phyloP scores from a whole-genome alignment of 352 stramenopile species.

The Globisporangium echinulatum region DNA sequence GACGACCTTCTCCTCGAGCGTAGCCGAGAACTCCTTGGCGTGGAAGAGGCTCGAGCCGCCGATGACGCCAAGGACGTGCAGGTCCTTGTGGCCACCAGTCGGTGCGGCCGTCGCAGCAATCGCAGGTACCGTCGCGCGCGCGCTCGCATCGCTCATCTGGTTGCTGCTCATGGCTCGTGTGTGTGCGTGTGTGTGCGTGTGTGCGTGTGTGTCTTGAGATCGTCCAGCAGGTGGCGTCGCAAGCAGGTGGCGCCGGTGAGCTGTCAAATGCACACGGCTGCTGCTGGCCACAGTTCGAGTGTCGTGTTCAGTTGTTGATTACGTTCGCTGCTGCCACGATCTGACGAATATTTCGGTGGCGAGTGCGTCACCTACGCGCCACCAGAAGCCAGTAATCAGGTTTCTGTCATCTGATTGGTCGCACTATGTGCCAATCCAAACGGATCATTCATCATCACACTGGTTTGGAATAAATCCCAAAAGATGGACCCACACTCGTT shows the following conservation, averaged over 20 bases:
- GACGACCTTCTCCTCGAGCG: slow-evolving; percentile 48
- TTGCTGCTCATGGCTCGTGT: background rate
- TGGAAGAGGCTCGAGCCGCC: slow-evolving; percentile 84
- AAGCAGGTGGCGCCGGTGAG: too few species aligned
- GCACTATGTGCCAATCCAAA: background rate
- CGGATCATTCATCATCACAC: background rate
- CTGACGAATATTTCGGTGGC: background rate
- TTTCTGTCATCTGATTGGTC: background rate
- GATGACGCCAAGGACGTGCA: slow-evolving; percentile 75
- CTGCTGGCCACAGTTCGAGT: too few species aligned
- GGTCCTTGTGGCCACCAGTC: slow-evolving; percentile 1
- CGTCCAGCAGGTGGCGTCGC: too few species aligned
- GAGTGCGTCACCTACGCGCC: background rate
- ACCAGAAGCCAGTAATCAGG: background rate
- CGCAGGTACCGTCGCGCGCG: background rate
- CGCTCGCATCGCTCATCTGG: background rate
- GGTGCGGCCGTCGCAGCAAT: background rate
- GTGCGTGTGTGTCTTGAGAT: too few species aligned
- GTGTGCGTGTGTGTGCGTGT: too few species aligned
- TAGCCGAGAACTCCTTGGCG: slow-evolving; percentile 53
- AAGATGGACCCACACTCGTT: too few species aligned
- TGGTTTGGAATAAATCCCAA: too few species aligned
- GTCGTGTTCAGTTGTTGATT: too few species aligned
- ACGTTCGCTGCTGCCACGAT: background rate
- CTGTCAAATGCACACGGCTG: too few species aligned